Evolutionary conservation across 2,329 filamentous ascomycete genomes (phyloP).

Genomic region (Leptodontidium sp.): DNA sequence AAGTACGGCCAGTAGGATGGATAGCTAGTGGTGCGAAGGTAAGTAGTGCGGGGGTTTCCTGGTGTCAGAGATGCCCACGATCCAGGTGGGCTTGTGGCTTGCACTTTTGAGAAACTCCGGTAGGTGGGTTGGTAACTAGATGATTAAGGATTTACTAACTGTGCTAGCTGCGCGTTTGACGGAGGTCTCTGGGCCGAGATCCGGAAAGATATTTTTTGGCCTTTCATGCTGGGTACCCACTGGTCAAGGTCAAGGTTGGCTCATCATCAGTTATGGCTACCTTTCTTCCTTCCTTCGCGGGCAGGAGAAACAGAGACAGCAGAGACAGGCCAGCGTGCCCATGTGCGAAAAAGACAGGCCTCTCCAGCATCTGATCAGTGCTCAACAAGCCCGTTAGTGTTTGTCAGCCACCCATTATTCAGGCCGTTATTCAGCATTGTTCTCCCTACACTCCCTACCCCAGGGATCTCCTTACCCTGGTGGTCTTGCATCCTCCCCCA

Average conservation of each 20-base stretch:
- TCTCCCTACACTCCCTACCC: conserved; percentile 3
- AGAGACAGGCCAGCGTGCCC: conserved; percentile 1
- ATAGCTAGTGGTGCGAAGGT: not conserved
- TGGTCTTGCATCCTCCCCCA: not conserved
- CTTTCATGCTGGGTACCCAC: conserved; percentile 7
- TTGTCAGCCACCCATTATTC: conserved; percentile 24
- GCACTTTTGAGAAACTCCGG: conserved; percentile 8
- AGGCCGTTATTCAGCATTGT: conserved; percentile 23
- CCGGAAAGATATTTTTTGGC: not conserved
- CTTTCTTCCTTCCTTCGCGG: not conserved
- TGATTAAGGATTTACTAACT: conserved; percentile 16
- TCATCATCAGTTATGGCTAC: not conserved
- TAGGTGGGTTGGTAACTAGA: conserved; percentile 15
- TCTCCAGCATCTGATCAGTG: conserved; percentile 18
- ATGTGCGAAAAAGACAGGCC: conserved; percentile 5
- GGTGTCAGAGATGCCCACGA: conserved; percentile 17
- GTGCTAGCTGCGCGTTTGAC: not conserved
- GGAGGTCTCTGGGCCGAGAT: not conserved
- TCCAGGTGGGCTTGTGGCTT: conserved; percentile 17
- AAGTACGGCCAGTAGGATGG: not conserved
- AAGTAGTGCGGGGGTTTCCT: conserved; percentile 13
- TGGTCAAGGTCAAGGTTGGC: not conserved
- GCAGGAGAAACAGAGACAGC: not conserved
- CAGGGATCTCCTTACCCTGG: conserved; percentile 6
- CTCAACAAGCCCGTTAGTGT: conserved; percentile 6